These are phyloP conservation scores for Aspergillus sparsus DNA, from an alignment of 495 filamentous ascomycete species.

Conservation along the genomic window DNA sequence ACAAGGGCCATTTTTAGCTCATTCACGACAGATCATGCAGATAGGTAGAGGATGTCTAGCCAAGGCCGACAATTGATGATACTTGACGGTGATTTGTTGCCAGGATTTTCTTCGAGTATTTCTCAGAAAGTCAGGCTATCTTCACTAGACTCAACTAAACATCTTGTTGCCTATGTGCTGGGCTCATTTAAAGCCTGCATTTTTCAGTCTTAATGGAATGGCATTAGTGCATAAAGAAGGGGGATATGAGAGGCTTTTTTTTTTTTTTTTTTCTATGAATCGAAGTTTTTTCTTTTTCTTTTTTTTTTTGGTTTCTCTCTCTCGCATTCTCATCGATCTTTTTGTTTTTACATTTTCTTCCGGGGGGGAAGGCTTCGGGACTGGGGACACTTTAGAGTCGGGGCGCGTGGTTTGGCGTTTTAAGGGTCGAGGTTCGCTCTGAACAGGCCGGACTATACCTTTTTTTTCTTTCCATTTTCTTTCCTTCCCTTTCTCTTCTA, in stretches of 20 bases:
- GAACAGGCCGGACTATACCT: constrained; percentile 4
- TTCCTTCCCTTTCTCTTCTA: constrained; percentile 3
- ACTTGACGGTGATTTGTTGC: neutral
- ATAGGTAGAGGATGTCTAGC: neutral
- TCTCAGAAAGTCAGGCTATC: too few species aligned
- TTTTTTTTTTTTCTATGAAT: neutral
- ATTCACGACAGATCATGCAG: neutral
- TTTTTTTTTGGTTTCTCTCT: constrained; percentile 13
- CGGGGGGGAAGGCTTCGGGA: constrained; percentile 14
- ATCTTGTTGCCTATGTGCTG: neutral
- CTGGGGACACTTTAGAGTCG: constrained; percentile 19
- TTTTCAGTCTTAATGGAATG: neutral
- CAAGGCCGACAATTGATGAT: neutral
- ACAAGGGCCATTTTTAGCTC: neutral
- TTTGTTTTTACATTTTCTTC: constrained; percentile 3
- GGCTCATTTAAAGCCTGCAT: neutral
- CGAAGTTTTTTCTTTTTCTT: constrained; percentile 4
- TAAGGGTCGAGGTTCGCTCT: constrained; percentile 10
- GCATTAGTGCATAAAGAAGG: constrained; percentile 1
- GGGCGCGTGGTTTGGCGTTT: constrained; percentile 23
- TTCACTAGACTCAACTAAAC: too few species aligned
- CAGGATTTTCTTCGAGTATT: neutral
- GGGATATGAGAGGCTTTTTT: constrained; percentile 1
- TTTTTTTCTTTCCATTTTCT: constrained; percentile 12
- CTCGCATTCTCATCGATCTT: constrained; percentile 1